Evolutionary conservation across 495 filamentous ascomycete species (phyloP), one percentile per base, ranked within the genome.

Genomic region (Letharia lupina): DNA sequence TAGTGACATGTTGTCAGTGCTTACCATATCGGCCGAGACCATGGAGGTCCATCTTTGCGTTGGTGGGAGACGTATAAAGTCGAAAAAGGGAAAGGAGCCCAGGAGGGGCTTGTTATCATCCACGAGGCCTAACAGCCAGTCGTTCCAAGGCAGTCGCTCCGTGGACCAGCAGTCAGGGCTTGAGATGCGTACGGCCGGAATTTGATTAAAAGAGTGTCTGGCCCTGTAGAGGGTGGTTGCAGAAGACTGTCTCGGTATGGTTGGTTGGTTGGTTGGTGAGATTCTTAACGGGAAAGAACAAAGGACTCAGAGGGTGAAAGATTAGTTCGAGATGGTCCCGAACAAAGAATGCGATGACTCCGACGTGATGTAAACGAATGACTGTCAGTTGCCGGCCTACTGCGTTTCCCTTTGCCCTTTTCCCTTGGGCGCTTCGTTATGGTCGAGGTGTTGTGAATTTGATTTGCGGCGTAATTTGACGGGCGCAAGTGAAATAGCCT

Each of bases 1-100:
- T 44, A 15, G 37, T 35, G n/a, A 15, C 16, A 3, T 28, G 10
- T 37, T 48, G 15, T 35, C 37, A 62, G 18, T 56, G 47, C 65
- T 28, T 59, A 67, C 65, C 56, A 41, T 64, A 64, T 23, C 67
- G 63, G 47, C 67, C 67, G 0, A 65, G 39, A 44, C 67, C 56
- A 13, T 64, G 47, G n/a, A 65, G 59, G 23, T 68, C 67, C 67
- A 68, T 68, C 6, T 42, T 42, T 62, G 59, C n/a, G 23, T 16
- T 52, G 15, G 57, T 13, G 18, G 28, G 39, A 40, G 20, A n/a
- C 20, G 45, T 37, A 57, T 35, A 7, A 37, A 52, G n/a, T 18
- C 13, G 1, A 6, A 20, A 37, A 3, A 37, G 31, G 16, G 39
- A 37, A 37, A 57, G 9, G 31, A 11, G 31, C 16, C 31, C 6